Evolutionary conservation across 2,329 filamentous ascomycete genomes (phyloP), one percentile per base, ranked within the genome.

Genomic region (Hymenoscyphus fraxineus): DNA sequence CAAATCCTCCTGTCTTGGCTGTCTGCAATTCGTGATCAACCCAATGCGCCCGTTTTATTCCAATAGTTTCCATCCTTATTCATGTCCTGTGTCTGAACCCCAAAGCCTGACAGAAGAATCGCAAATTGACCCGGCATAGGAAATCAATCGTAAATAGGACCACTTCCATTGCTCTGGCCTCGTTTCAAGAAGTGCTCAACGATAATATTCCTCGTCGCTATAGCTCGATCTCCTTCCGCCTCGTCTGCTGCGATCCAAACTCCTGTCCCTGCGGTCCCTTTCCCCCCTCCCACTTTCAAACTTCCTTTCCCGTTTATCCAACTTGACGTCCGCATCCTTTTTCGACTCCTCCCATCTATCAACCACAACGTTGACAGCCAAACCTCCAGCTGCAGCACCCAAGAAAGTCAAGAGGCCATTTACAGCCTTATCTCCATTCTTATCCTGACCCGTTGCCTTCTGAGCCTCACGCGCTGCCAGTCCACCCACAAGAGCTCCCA

Each of bases 381-480:
- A 56, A 1, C 71, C 72, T 6, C 72, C 72, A 12, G 67, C 70
- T 3, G 70, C 69, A 13, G 72, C 72, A 4, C 71, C 72, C 15
- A 73, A 47, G 10, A 73, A 44, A 3, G 69, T 73, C 59, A 68
- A 27, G n/a, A 72, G 12, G 4, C 58, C 47, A 56, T 68, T 68
- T 3, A 65, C 56, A 15, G n/a, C 56, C 31, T 63, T 64, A 32
- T 62, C 27, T 13, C 60, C 64, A 56, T 64, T 40, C 32, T 51
- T 60, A 27, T 69, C 64, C 59, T 61, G 67, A 59, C 62, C 64
- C 44, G 61, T 67, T 16, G 67, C 63, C 57, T 65, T 41, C 40
- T 70, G 68, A 7, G 69, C 71, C 47, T 73, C 70, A 2, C 68
- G 67, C 6, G 69, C 64, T 3, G 68, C 71, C 72, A 71, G 73